These are phyloP conservation scores for Penicillium dipodomyicola DNA, from an alignment of 495 filamentous ascomycete species.

Conservation along the genomic window DNA sequence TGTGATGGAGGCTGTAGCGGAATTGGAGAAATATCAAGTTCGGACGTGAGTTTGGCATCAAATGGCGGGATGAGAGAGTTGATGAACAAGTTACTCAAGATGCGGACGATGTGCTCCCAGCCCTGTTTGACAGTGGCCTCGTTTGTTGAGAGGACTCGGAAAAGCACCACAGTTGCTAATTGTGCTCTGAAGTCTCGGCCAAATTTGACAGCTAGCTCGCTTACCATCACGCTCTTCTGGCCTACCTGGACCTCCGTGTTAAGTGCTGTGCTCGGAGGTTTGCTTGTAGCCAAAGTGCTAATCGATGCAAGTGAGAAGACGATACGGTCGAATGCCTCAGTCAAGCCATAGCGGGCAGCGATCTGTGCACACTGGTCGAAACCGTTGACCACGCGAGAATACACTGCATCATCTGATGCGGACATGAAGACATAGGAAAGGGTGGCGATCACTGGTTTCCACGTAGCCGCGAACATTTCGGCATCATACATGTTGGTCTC, in stretches of 20 bases:
- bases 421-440: slow-evolving; percentile 99
- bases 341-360: slow-evolving; percentile 78
- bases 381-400: slow-evolving; percentile 85
- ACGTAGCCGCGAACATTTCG: slow-evolving; percentile 95
- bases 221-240: slow-evolving; percentile 96
- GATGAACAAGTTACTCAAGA: slow-evolving; percentile 92
- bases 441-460: slow-evolving; percentile 91
- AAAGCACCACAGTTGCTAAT: slow-evolving; percentile 88
- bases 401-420: slow-evolving; percentile 95
- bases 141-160: slow-evolving; percentile 81
- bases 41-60: slow-evolving; percentile 66
- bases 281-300: slow-evolving; percentile 74
- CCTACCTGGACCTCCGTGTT: slow-evolving; percentile 96
- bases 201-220: slow-evolving; percentile 95
- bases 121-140: slow-evolving; percentile 72
- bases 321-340: slow-evolving; percentile 87
- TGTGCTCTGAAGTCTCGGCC: slow-evolving; percentile 92
- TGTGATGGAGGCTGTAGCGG: slow-evolving; percentile 89
- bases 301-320: slow-evolving; percentile 86
- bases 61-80: slow-evolving; percentile 91
- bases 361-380: slow-evolving; percentile 97
- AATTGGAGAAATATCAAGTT: slow-evolving; percentile 76
- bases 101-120: slow-evolving; percentile 85
- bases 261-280: slow-evolving; percentile 74
- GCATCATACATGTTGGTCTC: slow-evolving; percentile 94